Conservation (phyloP, 2,329 filamentous ascomycete genomes). For the Diaporthe capsici region DNA sequence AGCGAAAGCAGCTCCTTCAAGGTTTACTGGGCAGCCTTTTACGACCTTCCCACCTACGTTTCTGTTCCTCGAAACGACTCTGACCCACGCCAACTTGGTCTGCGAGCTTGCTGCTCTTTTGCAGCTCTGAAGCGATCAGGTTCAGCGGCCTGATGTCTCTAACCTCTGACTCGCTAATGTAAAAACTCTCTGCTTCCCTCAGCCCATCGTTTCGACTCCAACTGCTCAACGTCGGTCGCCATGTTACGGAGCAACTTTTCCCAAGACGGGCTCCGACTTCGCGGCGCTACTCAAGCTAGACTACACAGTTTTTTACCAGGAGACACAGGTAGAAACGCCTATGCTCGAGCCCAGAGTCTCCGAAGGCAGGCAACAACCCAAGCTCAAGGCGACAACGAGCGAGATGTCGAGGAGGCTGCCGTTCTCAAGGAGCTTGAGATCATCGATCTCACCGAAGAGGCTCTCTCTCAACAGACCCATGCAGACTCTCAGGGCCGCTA, state of each 20-base stretch:
- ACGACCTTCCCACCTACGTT: no score
- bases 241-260: background rate
- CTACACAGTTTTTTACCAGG: no score
- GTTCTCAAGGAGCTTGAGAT: background rate
- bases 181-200: background rate
- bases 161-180: background rate
- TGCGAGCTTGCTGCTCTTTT: no score
- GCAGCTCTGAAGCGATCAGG: background rate
- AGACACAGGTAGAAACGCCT: background rate
- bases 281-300: background rate
- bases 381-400: background rate
- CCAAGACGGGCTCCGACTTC: background rate
- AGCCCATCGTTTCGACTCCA: background rate
- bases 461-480: background rate
- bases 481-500: background rate
- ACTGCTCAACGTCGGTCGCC: no score
- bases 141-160: background rate
- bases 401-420: background rate
- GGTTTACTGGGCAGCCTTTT: no score
- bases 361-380: background rate
- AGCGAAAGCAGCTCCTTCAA: no score
- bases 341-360: background rate
- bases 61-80: no score
- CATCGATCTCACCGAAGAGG: constrained; percentile 21
- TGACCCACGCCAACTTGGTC: no score